Percentiles rank a stretch among this genome's conserved stretches.
Conservation (phyloP, 352 stramenopile species). For the Globisporangium barbulae region DNA sequence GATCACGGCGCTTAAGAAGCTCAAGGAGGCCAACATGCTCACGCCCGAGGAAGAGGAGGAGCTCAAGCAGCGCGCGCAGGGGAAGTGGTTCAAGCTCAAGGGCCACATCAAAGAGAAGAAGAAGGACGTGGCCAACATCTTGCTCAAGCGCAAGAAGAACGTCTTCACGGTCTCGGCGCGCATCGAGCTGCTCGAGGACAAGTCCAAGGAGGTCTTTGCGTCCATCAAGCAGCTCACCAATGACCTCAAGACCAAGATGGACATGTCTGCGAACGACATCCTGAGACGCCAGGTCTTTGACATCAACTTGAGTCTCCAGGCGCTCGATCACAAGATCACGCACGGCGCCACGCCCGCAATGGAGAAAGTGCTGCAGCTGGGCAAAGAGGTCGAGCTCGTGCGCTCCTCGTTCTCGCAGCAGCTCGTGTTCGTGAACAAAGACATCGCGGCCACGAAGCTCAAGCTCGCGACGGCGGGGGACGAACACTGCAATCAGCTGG, state of each 20-base stretch:
- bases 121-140: slow-evolving; percentile 67
- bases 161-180: slow-evolving; percentile 72
- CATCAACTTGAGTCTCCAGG: slow-evolving; percentile 45
- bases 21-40: slow-evolving; percentile 59
- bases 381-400: slow-evolving; percentile 31
- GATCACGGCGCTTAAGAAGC: slow-evolving; percentile 62
- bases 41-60: slow-evolving; percentile 55
- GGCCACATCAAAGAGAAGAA: slow-evolving; percentile 76
- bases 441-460: slow-evolving; percentile 27
- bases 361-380: slow-evolving; percentile 43
- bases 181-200: slow-evolving; percentile 72
- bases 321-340: slow-evolving; percentile 39
- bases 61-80: slow-evolving; percentile 54
- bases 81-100: slow-evolving; percentile 73
- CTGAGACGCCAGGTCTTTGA: slow-evolving; percentile 54
- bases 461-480: slow-evolving; percentile 26
- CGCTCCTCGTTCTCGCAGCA: slow-evolving; percentile 35
- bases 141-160: slow-evolving; percentile 80
- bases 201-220: slow-evolving; percentile 61
- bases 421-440: slow-evolving; percentile 26
- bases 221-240: slow-evolving; percentile 59
- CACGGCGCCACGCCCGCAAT: slow-evolving; percentile 34
- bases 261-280: slow-evolving; percentile 34
- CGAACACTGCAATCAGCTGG: slow-evolving; percentile 32
- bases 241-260: slow-evolving; percentile 56